Evolutionary conservation across 768 basidiomycete genomes (phyloP).

Genomic region (Hygrocybe punicea): DNA sequence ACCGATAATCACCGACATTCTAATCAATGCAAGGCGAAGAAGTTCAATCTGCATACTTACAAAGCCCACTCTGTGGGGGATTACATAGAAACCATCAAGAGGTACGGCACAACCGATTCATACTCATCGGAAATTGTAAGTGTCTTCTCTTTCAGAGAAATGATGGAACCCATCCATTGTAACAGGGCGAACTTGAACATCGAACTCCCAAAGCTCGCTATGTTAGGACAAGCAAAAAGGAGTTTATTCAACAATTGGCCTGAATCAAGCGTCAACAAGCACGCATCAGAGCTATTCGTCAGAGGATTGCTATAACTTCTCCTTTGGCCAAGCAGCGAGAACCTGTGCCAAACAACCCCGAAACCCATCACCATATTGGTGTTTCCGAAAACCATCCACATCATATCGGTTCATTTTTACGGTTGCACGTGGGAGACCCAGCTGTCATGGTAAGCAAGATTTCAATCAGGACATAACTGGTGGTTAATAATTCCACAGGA

Average conservation of each 20-base stretch:
- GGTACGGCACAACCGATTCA: not conserved
- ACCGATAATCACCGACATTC: not conserved
- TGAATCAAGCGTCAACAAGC: slow-evolving; percentile 8
- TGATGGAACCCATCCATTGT: not conserved
- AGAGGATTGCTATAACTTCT: not conserved
- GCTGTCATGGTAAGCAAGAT: not conserved
- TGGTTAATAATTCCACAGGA: slow-evolving; percentile 12
- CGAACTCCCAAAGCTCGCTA: slow-evolving; percentile 7
- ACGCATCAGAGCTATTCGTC: slow-evolving; percentile 1
- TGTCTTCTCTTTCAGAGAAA: not conserved
- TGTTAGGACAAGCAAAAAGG: slow-evolving; percentile 8
- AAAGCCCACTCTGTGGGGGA: slow-evolving; percentile 5
- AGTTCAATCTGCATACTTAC: slow-evolving; percentile 1
- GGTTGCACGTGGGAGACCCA: not conserved
- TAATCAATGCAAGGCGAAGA: not conserved
- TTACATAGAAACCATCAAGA: not conserved
- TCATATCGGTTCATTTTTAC: not conserved
- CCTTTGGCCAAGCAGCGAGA: not conserved
- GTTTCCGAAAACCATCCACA: not conserved
- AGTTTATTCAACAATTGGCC: slow-evolving; percentile 8
- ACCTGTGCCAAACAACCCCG: not conserved
- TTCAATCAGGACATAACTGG: not conserved
- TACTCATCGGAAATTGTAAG: not conserved
- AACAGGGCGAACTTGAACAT: slow-evolving; percentile 16
- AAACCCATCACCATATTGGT: too few relatives aligned